A percentile compares a stretch with the other conserved stretches of the same genome.
phyloP scores from a whole-genome alignment of 1,139 yeast genomes.

The Debaryomyces udenii region DNA sequence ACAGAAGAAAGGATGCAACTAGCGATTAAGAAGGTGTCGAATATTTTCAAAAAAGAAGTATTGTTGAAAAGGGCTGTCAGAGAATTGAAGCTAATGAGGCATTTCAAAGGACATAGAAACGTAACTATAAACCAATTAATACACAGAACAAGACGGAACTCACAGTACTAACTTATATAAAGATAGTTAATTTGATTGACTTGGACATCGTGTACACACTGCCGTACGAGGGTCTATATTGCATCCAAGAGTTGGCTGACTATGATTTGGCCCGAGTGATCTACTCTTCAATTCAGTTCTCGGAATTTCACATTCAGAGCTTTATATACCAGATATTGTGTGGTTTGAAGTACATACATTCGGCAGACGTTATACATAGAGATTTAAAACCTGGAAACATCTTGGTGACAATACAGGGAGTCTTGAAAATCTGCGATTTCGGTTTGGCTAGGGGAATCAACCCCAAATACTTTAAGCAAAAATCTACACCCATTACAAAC shows the following conservation, averaged over 20 bases:
- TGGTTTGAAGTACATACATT: slow-evolving; percentile 80
- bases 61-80: slow-evolving; percentile 75
- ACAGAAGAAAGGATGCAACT: slow-evolving; percentile 28
- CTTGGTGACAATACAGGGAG: slow-evolving; percentile 71
- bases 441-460: slow-evolving; percentile 82
- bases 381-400: slow-evolving; percentile 88
- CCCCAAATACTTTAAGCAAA: slow-evolving; percentile 42
- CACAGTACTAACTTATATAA: slow-evolving; percentile 10
- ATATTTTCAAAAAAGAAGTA: slow-evolving; percentile 65
- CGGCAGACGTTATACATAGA: slow-evolving; percentile 83
- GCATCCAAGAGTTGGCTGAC: slow-evolving; percentile 78
- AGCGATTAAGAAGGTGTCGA: slow-evolving; percentile 80
- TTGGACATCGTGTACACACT: slow-evolving; percentile 64
- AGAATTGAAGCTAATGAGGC: slow-evolving; percentile 76
- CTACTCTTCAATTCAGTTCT: slow-evolving; percentile 72
- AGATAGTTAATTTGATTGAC: slow-evolving; percentile 72
- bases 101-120: slow-evolving; percentile 80
- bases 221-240: slow-evolving; percentile 84
- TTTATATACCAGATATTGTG: slow-evolving; percentile 78
- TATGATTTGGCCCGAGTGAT: slow-evolving; percentile 79
- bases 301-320: slow-evolving; percentile 80
- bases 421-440: slow-evolving; percentile 80
- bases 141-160: background rate
- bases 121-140: slow-evolving; percentile 28
- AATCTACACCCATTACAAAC: slow-evolving; percentile 59